Conservation (phyloP, 2,329 filamentous ascomycete genomes). For the Botrytis hyacinthi region DNA sequence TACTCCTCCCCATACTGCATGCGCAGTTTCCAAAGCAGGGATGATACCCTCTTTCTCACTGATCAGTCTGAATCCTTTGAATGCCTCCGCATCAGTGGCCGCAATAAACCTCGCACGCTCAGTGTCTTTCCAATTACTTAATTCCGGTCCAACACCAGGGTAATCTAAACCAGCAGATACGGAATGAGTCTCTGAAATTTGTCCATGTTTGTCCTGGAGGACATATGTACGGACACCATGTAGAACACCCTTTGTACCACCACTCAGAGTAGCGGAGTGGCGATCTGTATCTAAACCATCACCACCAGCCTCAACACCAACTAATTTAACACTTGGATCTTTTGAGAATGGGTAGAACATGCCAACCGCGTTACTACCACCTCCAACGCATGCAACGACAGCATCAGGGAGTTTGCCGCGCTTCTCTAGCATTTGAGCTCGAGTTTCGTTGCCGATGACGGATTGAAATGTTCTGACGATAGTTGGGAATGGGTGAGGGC, state of each 20-base stretch:
- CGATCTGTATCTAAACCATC: slow-evolving; percentile 83
- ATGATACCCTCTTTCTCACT: slow-evolving; percentile 94
- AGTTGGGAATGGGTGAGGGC: slow-evolving; percentile 94
- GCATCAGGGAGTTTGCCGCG: slow-evolving; percentile 90
- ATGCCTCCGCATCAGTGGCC: slow-evolving; percentile 87
- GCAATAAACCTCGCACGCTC: slow-evolving; percentile 83
- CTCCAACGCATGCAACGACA: slow-evolving; percentile 93
- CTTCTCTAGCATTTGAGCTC: slow-evolving; percentile 81
- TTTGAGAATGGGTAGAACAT: slow-evolving; percentile 98
- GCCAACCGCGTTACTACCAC: slow-evolving; percentile 89
- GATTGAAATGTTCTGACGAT: slow-evolving; percentile 98
- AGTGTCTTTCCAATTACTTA: slow-evolving; percentile 89
- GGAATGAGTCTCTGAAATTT: slow-evolving; percentile 93
- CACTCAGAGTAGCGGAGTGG: slow-evolving; percentile 84
- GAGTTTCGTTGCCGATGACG: slow-evolving; percentile 93
- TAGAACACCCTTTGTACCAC: slow-evolving; percentile 85
- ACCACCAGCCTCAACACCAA: slow-evolving; percentile 93
- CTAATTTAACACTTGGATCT: slow-evolving; percentile 78
- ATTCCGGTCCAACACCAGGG: slow-evolving; percentile 91
- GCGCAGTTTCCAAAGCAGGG: slow-evolving; percentile 87
- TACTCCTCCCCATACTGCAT: slow-evolving; percentile 86
- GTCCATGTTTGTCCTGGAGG: slow-evolving; percentile 86
- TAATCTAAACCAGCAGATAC: slow-evolving; percentile 96
- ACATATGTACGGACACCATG: slow-evolving; percentile 97
- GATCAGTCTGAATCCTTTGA: slow-evolving; percentile 80